Evolutionary conservation across 2,329 filamentous ascomycete genomes (phyloP), one percentile per base, ranked within the genome.

Genomic region (Fusarium annulatum): DNA sequence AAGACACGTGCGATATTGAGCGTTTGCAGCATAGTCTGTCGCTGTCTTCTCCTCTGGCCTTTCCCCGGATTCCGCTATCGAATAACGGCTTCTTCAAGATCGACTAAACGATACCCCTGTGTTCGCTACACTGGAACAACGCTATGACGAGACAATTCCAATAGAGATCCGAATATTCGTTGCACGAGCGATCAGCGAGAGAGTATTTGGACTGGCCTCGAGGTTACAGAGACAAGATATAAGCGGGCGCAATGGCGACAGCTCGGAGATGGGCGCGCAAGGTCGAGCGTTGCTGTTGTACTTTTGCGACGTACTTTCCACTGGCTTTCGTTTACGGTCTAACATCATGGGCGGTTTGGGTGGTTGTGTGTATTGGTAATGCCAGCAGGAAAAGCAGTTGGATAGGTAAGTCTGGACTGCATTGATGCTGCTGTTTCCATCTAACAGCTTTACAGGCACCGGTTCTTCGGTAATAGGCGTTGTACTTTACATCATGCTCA

Each of bases 261-360:
- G 82, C 86, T 80, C 88, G 88, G 77, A 87, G 89, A 78, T 93
- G 90, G 86, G 92, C 90, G 55, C 88, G 93, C 73, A 90, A 88
- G 81, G 61, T 93, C 78, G 95, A 98, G 87, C 92, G 95, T 56
- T 92, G 90, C 79, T 98, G 95, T 86, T 98, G 95, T 85, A 85
- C 88, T 48, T 89, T 91, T 69, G 87, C 93, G 60, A 93, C 90
- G 33, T 97, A 95, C 82, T 94, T 97, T 76, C 96, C 96, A n/a
- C 87, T 98, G 23, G 86, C 86, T 34, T 97, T 98, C 80, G 94
- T 98, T 66, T 98, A 97, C 79, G 89, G 92, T 63, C 83, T 98
- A 75, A 96, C 94, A n/a, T 93, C 93, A 16, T 99, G 96, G 96
- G 95, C 94, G 5, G 89, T 93, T n/a, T 98, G 93, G 88, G 95